Base-by-base conservation (phyloP, 257 asterid species). In the Paulownia fortunei region DNA sequence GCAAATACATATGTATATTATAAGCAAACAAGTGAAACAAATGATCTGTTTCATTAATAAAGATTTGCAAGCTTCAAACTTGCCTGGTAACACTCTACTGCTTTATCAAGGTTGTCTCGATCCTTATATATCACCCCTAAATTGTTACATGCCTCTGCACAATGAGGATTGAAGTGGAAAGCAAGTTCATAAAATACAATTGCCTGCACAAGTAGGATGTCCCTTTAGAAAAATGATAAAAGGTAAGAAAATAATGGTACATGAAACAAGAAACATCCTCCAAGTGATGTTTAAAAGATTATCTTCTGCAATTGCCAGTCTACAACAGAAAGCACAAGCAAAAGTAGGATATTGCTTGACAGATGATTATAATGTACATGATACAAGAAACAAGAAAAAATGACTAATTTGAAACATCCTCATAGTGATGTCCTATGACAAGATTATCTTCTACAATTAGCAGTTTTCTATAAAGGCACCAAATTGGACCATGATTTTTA, bases 91-190 rank as follows among this genome's bases (percentile, higher is more conserved):
- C 99, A 93, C 79, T 96, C 98, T 64, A 96, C 99, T 60, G 99
- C 98, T 88, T 92, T 96, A 82, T 96, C 99, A 82, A 96, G 98
- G 92, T 96, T 96, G 89, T 96, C 99, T 46, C 94, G 88, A 77
- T 96, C 99, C 89, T 96, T 96, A 78, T 93, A 96, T 80, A 96
- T 92, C 88, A 96, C 99, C 67, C 99, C 99, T 80, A 96, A 84
- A 85, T 96, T 96, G 93, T 96, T 96, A 83, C 99, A 96, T 72
- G 99, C 99, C 89, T 96, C 99, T 27, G 99, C 99, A 82, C 99
- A 96, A 75, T 93, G 97, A 70, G 99, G 99, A 80, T 96, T 96
- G 91, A 96, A 96, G 90, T 96, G 98, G 89, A 93, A 94, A 5
- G 99, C 99, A 44, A 96, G 97, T 87, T 96, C 99, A 88, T 96